Conservation (phyloP, 176 grass and related monocot species). For the Triticum dicoccoides region DNA sequence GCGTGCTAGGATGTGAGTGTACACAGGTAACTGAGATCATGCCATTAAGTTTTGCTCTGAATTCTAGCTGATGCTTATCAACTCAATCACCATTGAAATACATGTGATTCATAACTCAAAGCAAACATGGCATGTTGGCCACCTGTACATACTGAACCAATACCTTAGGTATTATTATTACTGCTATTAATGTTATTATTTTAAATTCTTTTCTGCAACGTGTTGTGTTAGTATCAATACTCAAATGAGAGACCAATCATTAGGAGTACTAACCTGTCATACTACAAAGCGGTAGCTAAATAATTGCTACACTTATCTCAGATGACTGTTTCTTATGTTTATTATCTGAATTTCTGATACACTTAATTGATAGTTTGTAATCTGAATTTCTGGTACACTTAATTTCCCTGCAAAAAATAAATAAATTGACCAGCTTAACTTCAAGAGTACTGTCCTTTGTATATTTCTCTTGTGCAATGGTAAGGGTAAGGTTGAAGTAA, state of each 20-base stretch:
- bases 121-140: not conserved
- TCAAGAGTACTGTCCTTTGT: not conserved
- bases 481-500: conserved; percentile 3
- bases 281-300: not conserved
- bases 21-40: not conserved
- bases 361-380: not conserved
- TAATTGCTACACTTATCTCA: not conserved
- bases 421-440: not conserved
- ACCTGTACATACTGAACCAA: not conserved
- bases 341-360: not conserved
- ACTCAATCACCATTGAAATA: not conserved
- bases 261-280: not conserved
- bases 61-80: not conserved
- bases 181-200: not conserved
- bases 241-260: not conserved
- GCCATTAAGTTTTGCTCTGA: not conserved
- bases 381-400: not conserved
- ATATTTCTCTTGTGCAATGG: not conserved
- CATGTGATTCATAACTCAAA: not conserved
- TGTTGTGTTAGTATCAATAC: not conserved
- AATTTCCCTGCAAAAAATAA: not conserved
- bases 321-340: not conserved
- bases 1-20: not conserved
- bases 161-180: too few species aligned
- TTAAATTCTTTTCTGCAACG: not conserved